Conservation (phyloP, 2,329 filamentous ascomycete genomes). For the Geosmithia morbida region DNA sequence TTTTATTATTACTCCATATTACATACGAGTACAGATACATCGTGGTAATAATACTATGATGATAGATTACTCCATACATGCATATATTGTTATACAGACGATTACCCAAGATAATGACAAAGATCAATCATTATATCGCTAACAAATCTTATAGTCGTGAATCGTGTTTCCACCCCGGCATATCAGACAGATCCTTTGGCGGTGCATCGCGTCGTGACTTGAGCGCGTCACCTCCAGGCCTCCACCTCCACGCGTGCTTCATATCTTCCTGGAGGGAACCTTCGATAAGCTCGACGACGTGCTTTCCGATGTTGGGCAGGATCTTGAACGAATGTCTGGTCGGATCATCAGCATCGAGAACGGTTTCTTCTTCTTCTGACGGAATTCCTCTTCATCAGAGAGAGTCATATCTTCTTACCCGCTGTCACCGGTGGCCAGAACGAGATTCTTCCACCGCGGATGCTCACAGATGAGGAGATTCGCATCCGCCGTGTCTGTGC, state of each 20-base stretch:
- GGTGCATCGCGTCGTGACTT: constrained; percentile 22
- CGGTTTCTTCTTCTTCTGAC: background rate
- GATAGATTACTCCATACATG: no score
- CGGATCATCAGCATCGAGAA: background rate
- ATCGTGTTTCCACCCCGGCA: constrained; percentile 24
- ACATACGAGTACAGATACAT: no score
- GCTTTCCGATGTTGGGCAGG: constrained; percentile 28
- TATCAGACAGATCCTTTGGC: constrained; percentile 27
- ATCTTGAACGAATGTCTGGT: constrained; percentile 28
- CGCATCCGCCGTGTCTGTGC: constrained; percentile 18
- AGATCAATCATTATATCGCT: no score
- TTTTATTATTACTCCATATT: no score
- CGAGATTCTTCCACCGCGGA: constrained; percentile 25
- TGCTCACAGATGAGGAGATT: constrained; percentile 19
- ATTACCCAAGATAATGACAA: no score
- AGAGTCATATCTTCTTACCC: constrained; percentile 14
- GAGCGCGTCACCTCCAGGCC: constrained; percentile 26
- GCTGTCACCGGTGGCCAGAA: constrained; percentile 30
- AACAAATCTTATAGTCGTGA: background rate
- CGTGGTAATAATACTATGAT: no score
- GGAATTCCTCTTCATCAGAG: no score
- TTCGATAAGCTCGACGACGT: constrained; percentile 29
- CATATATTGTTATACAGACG: no score
- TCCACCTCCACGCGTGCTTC: constrained; percentile 26
- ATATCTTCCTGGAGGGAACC: constrained; percentile 21